A percentile compares a stretch with the other conserved stretches of the same genome.
phyloP scores from a whole-genome alignment of 805 yeast genomes.

The Saccharomycopsis javanensis region DNA sequence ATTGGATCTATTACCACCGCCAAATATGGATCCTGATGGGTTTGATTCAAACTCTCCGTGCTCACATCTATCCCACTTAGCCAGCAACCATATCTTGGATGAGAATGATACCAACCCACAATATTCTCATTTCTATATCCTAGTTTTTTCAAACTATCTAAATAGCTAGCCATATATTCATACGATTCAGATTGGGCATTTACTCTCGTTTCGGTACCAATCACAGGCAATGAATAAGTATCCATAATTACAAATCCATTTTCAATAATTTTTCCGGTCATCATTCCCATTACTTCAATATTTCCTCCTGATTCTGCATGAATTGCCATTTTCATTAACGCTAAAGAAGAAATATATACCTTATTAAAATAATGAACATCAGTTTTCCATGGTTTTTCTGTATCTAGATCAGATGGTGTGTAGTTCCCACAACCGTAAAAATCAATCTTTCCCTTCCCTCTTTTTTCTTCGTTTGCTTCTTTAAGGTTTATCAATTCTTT shows the following conservation, averaged over 20 bases:
- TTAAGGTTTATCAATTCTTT: not conserved
- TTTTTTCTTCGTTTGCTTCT: constrained; percentile 6
- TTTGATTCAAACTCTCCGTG: constrained; percentile 78
- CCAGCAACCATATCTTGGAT: constrained; percentile 98
- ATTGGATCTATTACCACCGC: constrained; percentile 85
- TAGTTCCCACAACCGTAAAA: constrained; percentile 16
- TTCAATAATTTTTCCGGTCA: constrained; percentile 63
- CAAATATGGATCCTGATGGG: constrained; percentile 82
- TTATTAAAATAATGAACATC: constrained; percentile 53
- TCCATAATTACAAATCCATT: constrained; percentile 61
- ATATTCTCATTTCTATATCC: constrained; percentile 52
- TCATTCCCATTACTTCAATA: constrained; percentile 92
- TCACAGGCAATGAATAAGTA: constrained; percentile 81
- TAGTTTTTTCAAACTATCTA: constrained; percentile 43
- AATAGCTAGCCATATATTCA: constrained; percentile 85
- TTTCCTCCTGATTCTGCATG: constrained; percentile 81
- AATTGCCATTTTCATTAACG: constrained; percentile 61
- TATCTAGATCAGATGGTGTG: constrained; percentile 7
- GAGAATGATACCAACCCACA: constrained; percentile 97
- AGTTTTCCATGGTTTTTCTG: constrained; percentile 42
- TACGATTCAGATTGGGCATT: constrained; percentile 91
- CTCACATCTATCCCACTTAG: constrained; percentile 85
- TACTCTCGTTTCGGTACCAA: constrained; percentile 92
- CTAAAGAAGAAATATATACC: constrained; percentile 58
- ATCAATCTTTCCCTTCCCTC: constrained; percentile 8